Evolutionary conservation across 2,329 filamentous ascomycete genomes (phyloP).

Genomic region (Colletotrichum siamense): DNA sequence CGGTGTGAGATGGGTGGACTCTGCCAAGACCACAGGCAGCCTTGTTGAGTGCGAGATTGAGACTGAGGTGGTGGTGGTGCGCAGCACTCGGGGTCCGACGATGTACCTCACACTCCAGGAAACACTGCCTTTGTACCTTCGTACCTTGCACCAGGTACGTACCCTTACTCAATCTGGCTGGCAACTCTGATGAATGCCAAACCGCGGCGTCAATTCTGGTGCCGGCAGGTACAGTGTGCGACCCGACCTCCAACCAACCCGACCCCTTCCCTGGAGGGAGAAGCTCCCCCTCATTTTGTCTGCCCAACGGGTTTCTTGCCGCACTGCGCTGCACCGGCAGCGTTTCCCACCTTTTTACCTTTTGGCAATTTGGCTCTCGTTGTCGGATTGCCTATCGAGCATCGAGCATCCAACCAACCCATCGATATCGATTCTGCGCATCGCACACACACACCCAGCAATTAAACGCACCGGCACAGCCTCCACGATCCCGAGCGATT

Average conservation of each 20-base stretch:
- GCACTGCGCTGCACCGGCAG: neutral
- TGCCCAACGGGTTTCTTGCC: neutral
- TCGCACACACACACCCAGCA: neutral
- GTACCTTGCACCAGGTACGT: neutral
- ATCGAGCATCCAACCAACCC: neutral
- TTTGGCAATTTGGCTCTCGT: conserved; percentile 1
- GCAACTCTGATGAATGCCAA: neutral
- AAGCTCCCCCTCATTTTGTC: neutral
- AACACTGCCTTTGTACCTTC: neutral
- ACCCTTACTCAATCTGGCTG: neutral
- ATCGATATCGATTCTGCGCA: neutral
- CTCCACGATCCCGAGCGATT: neutral
- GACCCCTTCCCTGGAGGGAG: neutral
- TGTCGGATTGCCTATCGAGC: neutral
- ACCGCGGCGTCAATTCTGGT: neutral
- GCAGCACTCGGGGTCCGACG: conserved; percentile 7
- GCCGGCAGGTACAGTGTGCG: neutral
- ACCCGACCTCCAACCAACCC: neutral
- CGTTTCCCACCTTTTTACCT: neutral
- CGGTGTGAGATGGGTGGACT: neutral
- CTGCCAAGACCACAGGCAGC: conserved; percentile 6
- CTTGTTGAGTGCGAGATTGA: neutral
- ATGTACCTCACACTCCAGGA: neutral
- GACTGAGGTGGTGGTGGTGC: neutral
- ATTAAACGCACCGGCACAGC: neutral